Conservation (phyloP, 208 protist genomes). For the Crithidia mellificae region DNA sequence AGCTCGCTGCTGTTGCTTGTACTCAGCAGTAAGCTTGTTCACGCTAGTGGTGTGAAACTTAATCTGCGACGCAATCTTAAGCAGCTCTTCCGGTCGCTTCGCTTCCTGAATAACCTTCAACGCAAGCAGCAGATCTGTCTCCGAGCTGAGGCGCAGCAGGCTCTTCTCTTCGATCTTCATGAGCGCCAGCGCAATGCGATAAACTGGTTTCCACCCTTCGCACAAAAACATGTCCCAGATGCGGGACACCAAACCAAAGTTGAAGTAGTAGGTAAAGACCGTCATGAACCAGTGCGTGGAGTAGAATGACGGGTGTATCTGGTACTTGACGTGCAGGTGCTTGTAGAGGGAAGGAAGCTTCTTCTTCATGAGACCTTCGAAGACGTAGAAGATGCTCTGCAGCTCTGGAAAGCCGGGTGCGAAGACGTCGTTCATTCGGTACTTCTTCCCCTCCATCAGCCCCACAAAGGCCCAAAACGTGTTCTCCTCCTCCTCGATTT, state of each 20-base stretch:
- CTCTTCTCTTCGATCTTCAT: conserved; percentile 57
- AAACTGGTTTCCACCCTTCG: conserved; percentile 92
- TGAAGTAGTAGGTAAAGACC: conserved; percentile 84
- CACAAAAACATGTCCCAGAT: conserved; percentile 94
- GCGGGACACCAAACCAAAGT: conserved; percentile 73
- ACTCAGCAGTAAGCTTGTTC: conserved; percentile 29
- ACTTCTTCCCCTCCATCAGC: conserved; percentile 76
- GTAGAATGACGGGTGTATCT: conserved; percentile 61
- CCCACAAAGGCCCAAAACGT: conserved; percentile 86
- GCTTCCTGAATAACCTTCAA: conserved; percentile 67
- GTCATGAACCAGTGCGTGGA: conserved; percentile 90
- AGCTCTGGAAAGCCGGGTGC: conserved; percentile 77
- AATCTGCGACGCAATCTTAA: conserved; percentile 60
- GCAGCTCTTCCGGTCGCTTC: conserved; percentile 53
- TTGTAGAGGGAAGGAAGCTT: conserved; percentile 41
- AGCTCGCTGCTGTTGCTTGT: conserved; percentile 9
- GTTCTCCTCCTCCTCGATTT: conserved; percentile 80
- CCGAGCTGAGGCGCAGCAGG: conserved; percentile 41
- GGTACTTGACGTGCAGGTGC: conserved; percentile 35
- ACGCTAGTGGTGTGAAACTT: conserved; percentile 70
- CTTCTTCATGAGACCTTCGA: conserved; percentile 62
- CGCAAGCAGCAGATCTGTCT: conserved; percentile 61
- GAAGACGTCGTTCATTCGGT: conserved; percentile 67
- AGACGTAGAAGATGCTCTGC: conserved; percentile 64
- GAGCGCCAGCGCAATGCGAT: conserved; percentile 80